phyloP scores from a whole-genome alignment of 768 basidiomycete genomes.

The Amanita pallidorosea region DNA sequence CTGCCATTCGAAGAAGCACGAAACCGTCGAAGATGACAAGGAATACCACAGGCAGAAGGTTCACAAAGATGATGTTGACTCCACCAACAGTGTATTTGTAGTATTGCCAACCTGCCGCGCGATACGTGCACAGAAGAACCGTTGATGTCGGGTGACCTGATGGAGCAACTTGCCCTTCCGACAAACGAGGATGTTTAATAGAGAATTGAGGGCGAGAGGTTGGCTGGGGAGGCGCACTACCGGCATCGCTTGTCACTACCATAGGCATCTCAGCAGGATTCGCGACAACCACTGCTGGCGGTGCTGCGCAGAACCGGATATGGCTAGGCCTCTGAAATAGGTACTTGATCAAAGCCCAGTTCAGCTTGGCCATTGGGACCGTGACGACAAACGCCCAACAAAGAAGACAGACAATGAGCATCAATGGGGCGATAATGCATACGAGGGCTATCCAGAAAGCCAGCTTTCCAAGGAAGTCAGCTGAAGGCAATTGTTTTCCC shows the following conservation, averaged over 20 bases:
- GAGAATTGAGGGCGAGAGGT: constrained; percentile 35
- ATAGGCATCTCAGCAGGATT: constrained; percentile 11
- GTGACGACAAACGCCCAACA: constrained; percentile 96
- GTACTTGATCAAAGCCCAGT: constrained; percentile 86
- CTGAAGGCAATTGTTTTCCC: constrained; percentile 21
- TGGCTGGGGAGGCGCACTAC: constrained; percentile 11
- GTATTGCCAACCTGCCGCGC: constrained; percentile 81
- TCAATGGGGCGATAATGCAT: constrained; percentile 75
- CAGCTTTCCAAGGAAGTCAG: constrained; percentile 56
- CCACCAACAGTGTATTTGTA: constrained; percentile 99
- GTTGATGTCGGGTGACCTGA: constrained; percentile 74
- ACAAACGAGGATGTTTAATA: constrained; percentile 62
- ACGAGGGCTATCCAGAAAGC: constrained; percentile 76
- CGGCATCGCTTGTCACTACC: constrained; percentile 14
- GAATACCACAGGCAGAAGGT: constrained; percentile 87
- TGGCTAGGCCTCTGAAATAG: constrained; percentile 69
- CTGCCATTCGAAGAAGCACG: constrained; percentile 63
- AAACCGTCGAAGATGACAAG: constrained; percentile 94
- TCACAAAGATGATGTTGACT: constrained; percentile 97
- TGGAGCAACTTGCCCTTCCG: constrained; percentile 86
- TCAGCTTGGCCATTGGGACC: constrained; percentile 96
- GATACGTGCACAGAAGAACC: constrained; percentile 90
- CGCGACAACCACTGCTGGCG: constrained; percentile 52
- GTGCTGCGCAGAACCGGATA: constrained; percentile 91
- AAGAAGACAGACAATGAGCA: constrained; percentile 77